Percentiles rank a stretch among this genome's conserved stretches.
phyloP scores from a whole-genome alignment of 75 land plant genomes.

The Ceratopteris richardii region DNA sequence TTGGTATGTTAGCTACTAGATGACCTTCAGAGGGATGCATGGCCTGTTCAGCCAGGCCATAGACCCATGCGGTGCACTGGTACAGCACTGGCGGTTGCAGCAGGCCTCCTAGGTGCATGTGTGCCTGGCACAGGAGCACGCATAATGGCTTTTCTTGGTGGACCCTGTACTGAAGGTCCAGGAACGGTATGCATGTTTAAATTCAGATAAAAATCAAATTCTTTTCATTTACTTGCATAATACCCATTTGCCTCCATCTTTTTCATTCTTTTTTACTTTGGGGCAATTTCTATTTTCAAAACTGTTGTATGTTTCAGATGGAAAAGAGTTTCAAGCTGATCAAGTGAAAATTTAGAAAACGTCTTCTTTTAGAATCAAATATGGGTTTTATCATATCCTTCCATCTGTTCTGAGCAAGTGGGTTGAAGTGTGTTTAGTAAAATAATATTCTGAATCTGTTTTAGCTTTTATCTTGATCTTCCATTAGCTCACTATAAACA shows the following conservation, averaged over 20 bases:
- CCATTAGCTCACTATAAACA: too few relatives aligned
- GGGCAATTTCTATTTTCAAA: too few relatives aligned
- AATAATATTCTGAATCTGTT: too few relatives aligned
- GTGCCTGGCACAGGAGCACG: constrained; percentile 91
- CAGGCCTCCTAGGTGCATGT: constrained; percentile 90
- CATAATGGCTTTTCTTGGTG: constrained; percentile 90
- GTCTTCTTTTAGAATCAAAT: too few relatives aligned
- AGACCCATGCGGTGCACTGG: constrained; percentile 85
- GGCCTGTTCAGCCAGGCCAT: constrained; percentile 70
- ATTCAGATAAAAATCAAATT: neutral
- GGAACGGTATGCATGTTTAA: constrained; percentile 53
- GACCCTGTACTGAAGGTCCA: constrained; percentile 96
- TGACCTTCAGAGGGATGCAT: constrained; percentile 88
- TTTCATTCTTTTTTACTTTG: neutral
- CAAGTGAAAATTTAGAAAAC: too few relatives aligned
- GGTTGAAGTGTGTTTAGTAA: too few relatives aligned
- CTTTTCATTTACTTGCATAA: neutral
- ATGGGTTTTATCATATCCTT: too few relatives aligned
- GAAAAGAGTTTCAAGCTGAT: too few relatives aligned
- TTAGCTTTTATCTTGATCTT: too few relatives aligned
- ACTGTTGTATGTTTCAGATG: too few relatives aligned
- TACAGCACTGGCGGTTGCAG: constrained; percentile 84
- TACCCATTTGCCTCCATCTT: neutral
- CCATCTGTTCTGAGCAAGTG: too few relatives aligned
- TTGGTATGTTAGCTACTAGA: constrained; percentile 52